Evolutionary conservation across 1,139 yeast species (phyloP).

Genomic region (Lodderomyces jiufengensis): DNA sequence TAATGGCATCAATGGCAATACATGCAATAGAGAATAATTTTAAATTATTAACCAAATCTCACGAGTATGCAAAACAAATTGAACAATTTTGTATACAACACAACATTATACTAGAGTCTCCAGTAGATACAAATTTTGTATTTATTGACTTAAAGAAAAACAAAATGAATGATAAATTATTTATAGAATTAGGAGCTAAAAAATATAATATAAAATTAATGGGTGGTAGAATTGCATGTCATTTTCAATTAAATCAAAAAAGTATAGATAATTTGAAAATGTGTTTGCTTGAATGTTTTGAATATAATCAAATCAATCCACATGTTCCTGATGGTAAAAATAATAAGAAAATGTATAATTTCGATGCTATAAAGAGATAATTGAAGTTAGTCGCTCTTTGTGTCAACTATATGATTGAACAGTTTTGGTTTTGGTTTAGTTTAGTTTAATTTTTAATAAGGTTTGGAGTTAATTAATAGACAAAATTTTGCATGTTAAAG

Average conservation of each 20-base stretch:
- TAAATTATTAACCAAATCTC: constrained; percentile 57
- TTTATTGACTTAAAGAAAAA: constrained; percentile 64
- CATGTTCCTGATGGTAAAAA: constrained; percentile 18
- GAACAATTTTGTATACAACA: constrained; percentile 55
- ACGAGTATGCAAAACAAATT: constrained; percentile 62
- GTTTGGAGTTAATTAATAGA: too few relatives aligned
- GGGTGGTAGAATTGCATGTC: constrained; percentile 82
- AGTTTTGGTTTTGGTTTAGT: too few relatives aligned
- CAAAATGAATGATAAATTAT: constrained; percentile 55
- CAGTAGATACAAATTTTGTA: constrained; percentile 85
- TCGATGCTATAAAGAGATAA: constrained; percentile 19
- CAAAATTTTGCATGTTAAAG: too few relatives aligned
- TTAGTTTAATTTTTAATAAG: too few relatives aligned
- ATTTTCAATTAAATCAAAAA: constrained; percentile 68
- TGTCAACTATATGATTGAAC: too few relatives aligned
- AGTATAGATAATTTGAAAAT: constrained; percentile 63
- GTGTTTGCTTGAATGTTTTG: constrained; percentile 57
- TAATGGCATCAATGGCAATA: constrained; percentile 77
- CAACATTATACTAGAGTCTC: constrained; percentile 57
- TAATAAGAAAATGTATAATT: constrained; percentile 33
- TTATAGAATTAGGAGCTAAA: constrained; percentile 50
- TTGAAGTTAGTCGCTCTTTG: too few relatives aligned
- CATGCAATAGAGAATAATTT: constrained; percentile 76
- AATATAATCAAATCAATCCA: constrained; percentile 35
- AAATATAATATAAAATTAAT: constrained; percentile 62